Evolutionary conservation across 108 stramenopile genomes (phyloP).

Genomic region (Nitzschia sp.): DNA sequence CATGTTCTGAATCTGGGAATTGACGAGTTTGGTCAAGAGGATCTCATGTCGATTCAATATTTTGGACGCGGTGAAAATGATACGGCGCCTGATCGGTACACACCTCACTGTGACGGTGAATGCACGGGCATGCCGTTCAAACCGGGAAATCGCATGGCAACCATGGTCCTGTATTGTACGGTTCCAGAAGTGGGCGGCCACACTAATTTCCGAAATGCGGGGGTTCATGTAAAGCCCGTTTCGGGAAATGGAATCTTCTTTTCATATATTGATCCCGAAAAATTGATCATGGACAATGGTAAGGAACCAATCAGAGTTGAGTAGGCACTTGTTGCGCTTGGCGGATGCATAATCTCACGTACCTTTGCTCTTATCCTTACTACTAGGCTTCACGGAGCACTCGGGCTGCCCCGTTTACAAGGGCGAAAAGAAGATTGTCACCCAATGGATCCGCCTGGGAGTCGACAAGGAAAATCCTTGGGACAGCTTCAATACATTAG

Average conservation of each 20-base stretch:
- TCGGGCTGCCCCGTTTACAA: slow-evolving; percentile 91
- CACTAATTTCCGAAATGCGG: slow-evolving; percentile 89
- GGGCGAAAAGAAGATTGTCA: slow-evolving; percentile 95
- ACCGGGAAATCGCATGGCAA: slow-evolving; percentile 86
- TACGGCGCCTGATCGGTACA: slow-evolving; percentile 85
- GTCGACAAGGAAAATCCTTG: slow-evolving; percentile 87
- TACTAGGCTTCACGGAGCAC: slow-evolving; percentile 73
- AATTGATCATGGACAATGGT: slow-evolving; percentile 71
- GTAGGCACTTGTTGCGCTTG: slow-evolving; percentile 59
- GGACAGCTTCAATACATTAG: slow-evolving; percentile 77
- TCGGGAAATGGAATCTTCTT: slow-evolving; percentile 85
- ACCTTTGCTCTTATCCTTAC: not conserved
- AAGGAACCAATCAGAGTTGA: slow-evolving; percentile 25
- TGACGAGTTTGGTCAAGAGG: slow-evolving; percentile 79
- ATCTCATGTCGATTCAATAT: slow-evolving; percentile 87
- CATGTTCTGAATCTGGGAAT: slow-evolving; percentile 71
- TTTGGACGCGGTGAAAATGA: slow-evolving; percentile 76
- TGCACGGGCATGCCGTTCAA: slow-evolving; percentile 72
- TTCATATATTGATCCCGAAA: slow-evolving; percentile 79
- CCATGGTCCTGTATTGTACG: slow-evolving; percentile 94
- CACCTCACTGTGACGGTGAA: slow-evolving; percentile 91
- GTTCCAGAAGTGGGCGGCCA: slow-evolving; percentile 81
- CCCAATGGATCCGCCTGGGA: slow-evolving; percentile 94
- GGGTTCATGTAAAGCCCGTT: slow-evolving; percentile 79
- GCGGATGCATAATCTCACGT: too few relatives aligned